Conservation (phyloP, 2,329 filamentous ascomycete genomes). For the Alternaria triticimaculans region DNA sequence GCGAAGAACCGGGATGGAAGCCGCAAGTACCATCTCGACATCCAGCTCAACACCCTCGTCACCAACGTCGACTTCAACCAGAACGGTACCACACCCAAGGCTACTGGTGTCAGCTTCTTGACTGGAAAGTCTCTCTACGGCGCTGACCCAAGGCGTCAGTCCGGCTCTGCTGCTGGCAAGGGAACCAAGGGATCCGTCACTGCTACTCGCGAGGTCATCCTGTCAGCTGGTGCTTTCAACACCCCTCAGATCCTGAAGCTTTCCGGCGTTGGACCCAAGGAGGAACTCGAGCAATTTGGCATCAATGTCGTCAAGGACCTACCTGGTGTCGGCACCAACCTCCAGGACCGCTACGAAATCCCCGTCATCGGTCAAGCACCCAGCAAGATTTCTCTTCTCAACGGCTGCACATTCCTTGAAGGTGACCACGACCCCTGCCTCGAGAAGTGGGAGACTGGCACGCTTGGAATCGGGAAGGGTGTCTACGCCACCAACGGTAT, state of each 20-base stretch:
- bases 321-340: conserved; percentile 68
- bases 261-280: conserved; percentile 65
- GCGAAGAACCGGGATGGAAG: conserved; percentile 58
- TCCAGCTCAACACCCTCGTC: conserved; percentile 66
- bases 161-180: conserved; percentile 13
- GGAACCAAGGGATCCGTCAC: conserved; percentile 35
- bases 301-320: conserved; percentile 64
- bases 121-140: conserved; percentile 49
- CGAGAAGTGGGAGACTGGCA: conserved; percentile 51
- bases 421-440: conserved; percentile 53
- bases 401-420: conserved; percentile 50
- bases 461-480: conserved; percentile 44
- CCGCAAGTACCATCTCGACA: conserved; percentile 62
- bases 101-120: conserved; percentile 51
- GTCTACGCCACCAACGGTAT: conserved; percentile 61
- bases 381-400: conserved; percentile 42
- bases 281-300: conserved; percentile 60
- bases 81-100: conserved; percentile 58
- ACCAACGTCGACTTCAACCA: conserved; percentile 71
- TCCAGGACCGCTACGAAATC: conserved; percentile 66
- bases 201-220: conserved; percentile 35
- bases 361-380: conserved; percentile 54
- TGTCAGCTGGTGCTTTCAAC: conserved; percentile 62
- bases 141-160: conserved; percentile 43
- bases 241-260: conserved; percentile 68